Conservation (phyloP, 306 rosid species). For the Fragaria vesca region DNA sequence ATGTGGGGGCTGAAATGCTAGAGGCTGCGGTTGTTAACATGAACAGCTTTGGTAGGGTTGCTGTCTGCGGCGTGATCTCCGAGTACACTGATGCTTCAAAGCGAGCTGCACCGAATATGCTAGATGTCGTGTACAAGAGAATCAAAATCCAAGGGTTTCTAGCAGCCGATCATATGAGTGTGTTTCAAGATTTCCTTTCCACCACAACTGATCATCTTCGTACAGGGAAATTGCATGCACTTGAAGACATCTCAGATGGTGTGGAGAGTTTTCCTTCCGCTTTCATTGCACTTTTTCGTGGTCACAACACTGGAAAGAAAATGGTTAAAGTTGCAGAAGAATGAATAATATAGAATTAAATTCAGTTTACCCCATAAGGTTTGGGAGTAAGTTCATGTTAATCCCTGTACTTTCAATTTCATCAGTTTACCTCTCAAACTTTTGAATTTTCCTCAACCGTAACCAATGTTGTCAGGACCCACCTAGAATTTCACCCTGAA, state of each 20-base stretch:
- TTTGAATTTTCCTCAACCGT: no score
- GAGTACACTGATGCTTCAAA: conserved; percentile 48
- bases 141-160: conserved; percentile 57
- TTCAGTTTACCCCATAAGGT: no score
- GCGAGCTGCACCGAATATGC: conserved; percentile 48
- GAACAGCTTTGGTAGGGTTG: conserved; percentile 67
- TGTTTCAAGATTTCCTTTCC: conserved; percentile 40
- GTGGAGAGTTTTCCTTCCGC: conserved; percentile 61
- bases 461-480: no score
- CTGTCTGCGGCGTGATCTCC: conserved; percentile 60
- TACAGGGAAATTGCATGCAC: conserved; percentile 29
- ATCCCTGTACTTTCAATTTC: no score
- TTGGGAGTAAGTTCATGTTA: no score
- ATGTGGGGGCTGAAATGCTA: conserved; percentile 71
- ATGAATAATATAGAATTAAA: neutral
- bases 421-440: no score
- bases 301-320: conserved; percentile 72
- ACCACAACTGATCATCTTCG: conserved; percentile 45
- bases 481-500: no score
- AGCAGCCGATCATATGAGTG: conserved; percentile 38
- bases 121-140: conserved; percentile 60
- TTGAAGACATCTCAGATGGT: conserved; percentile 60
- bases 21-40: conserved; percentile 66
- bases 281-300: conserved; percentile 60
- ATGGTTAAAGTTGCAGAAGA: conserved; percentile 41